These are phyloP conservation scores for Bertia moriformis DNA, from an alignment of 2,329 filamentous ascomycete species.

Conservation along the genomic window DNA sequence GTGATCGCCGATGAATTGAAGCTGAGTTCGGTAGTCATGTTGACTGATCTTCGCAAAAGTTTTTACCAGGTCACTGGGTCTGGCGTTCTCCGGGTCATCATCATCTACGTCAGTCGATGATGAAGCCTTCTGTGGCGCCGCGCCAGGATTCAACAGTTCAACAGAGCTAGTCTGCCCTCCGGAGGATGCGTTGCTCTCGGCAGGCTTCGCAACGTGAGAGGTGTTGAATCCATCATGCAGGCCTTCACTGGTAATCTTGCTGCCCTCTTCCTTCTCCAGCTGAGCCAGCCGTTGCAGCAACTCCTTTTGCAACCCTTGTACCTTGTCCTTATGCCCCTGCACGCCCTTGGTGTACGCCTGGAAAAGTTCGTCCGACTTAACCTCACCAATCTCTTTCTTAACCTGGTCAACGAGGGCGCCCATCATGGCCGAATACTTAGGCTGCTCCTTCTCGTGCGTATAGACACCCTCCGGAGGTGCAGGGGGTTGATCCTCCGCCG, in stretches of 20 bases:
- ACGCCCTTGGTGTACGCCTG: conserved; percentile 47
- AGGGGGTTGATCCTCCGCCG: conserved; percentile 41
- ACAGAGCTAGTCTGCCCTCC: conserved; percentile 20
- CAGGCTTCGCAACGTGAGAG: conserved; percentile 42
- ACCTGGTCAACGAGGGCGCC: conserved; percentile 57
- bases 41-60: conserved; percentile 42
- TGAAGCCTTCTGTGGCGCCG: not conserved
- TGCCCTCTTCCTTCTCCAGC: conserved; percentile 53
- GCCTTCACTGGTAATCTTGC: conserved; percentile 59
- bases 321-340: conserved; percentile 45
- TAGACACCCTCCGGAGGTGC: conserved; percentile 48
- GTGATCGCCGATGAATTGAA: conserved; percentile 49
- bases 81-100: conserved; percentile 27
- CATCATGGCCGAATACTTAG: conserved; percentile 63
- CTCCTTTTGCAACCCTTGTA: conserved; percentile 48
- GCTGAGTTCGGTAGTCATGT: conserved; percentile 40
- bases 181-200: conserved; percentile 14
- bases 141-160: conserved; percentile 42
- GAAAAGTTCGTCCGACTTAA: conserved; percentile 34
- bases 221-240: conserved; percentile 57
- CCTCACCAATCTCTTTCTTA: conserved; percentile 47
- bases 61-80: conserved; percentile 49
- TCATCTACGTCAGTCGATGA: too few relatives aligned
- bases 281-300: conserved; percentile 43
- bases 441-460: conserved; percentile 43